Evolutionary conservation across 1,284 basidiomycete species (phyloP), one percentile per base, ranked within the genome.

Genomic region (Trichosporon asahii): DNA sequence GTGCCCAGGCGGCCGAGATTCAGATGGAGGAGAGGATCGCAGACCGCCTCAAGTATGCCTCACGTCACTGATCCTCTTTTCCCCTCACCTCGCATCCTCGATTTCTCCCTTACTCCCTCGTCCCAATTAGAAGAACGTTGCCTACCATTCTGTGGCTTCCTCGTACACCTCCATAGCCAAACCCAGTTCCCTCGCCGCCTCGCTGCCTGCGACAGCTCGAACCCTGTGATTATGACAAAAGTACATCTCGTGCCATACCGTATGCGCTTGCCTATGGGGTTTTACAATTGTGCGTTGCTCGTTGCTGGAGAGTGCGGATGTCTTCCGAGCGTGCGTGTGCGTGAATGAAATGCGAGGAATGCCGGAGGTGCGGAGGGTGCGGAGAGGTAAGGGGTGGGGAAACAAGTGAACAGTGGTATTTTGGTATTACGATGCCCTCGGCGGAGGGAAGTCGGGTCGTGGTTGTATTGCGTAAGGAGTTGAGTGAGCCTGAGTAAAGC

Each of bases 21-120:
- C 77, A 78, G 3, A 73, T 82, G n/a, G 81, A 82, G 70, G 81
- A 82, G 68, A 70, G 77, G 23, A 80, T 82, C 68, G 78, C 79
- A 29, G 79, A 80, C 69, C 69, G 80, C 25, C 76, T 82, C 69
- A 82, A 80, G 71, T 61, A 31, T 18, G 3, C 7, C 35, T 11
- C 40, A 3, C 57, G 57, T 18, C 27, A 61, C 15, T 31, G 15
- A 11, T 6, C 11, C 23, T 18, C 21, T 8, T 21, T 6, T 25
- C 49, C 21, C 44, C 18, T 12, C 40, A 4, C 15, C 44, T 46
- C 44, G 6, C 21, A 14, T 6, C 5, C 44, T 46, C 18, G 14
- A 37, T 9, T 14, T 12, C 3, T 14, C 35, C 9, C 40, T n/a
- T 18, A 44, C 40, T 9, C 37, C 40, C 40, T 33, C 11, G 31